Evolutionary conservation across 306 rosid genomes (phyloP), one percentile per base, ranked within the genome.

Genomic region (Ormosia emarginata): DNA sequence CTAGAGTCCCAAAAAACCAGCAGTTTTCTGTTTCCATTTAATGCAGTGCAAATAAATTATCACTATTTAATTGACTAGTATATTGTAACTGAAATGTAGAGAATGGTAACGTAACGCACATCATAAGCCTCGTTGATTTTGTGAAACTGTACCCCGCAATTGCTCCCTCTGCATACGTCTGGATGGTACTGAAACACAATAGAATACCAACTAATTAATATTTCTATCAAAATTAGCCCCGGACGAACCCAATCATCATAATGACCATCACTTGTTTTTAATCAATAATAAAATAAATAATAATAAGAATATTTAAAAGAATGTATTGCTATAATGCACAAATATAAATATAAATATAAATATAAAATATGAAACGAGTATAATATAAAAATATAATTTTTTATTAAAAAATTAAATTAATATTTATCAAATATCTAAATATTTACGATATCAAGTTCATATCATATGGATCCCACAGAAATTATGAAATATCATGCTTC

Each of bases 71-170:
- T 52, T 6, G 9, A 61, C 10, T 40, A 24, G 24, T 24, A 39
- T 32, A 7, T 49, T 52, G 29, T 0, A 36, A 29, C 39, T 6
- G 15, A 64, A 44, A 37, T 8, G 37, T 1, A 1, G 39, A 15
- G 12, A 34, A 29, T 4, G 3, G 3, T 46, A 75, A 75, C 88
- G 30, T 46, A 71, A 75, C 90, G 30, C 82, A 96, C 99, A 90
- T 91, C 97, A 77, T 96, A 93, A 43, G 99, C 99, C 82, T 96
- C 92, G 5, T 93, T 92, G 90, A 95, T 95, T 67, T 68, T 81
- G 52, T 93, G 92, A 89, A 95, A 93, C 70, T 90, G 90, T 49
- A 93, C 99, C 1, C 94, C 90, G 12, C 96, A 92, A 71, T 92
- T 91, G 74, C 7, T 91, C 43, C 94, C 98, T 83, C 88, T 90